These are phyloP conservation scores for Melastoma malabathricum DNA, from an alignment of 345 rosid genomes.

Conservation along the genomic window DNA sequence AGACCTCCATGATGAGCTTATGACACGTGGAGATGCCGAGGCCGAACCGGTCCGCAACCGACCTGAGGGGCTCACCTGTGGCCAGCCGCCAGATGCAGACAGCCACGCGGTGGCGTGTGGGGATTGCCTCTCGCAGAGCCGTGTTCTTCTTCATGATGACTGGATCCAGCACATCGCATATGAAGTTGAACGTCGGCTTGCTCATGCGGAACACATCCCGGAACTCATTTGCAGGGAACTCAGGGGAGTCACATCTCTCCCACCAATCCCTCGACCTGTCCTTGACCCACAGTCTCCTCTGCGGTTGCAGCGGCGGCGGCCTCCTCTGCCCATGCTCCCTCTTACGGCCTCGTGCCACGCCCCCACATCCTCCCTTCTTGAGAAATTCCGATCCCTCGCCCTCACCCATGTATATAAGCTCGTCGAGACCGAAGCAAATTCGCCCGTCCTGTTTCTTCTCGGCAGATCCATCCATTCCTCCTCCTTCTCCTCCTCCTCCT, in stretches of 20 bases:
- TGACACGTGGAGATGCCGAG: constrained; percentile 51
- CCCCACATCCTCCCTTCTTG: no score
- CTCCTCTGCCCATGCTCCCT: no score
- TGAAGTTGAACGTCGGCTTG: constrained; percentile 27
- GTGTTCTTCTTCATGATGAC: constrained; percentile 42
- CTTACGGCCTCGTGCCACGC: no score
- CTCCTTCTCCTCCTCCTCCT: no score
- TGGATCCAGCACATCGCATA: constrained; percentile 31
- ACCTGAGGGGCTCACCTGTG: constrained; percentile 37
- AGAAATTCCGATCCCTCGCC: no score
- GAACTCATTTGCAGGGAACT: constrained; percentile 38
- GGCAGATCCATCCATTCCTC: no score
- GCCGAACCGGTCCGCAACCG: constrained; percentile 42
- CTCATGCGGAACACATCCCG: constrained; percentile 33
- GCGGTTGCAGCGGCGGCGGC: constrained; percentile 5
- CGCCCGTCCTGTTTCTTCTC: no score
- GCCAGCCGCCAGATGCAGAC: constrained; percentile 52
- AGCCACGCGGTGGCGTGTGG: constrained; percentile 44
- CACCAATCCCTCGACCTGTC: constrained; percentile 52
- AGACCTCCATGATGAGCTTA: constrained; percentile 40
- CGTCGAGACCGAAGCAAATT: no score
- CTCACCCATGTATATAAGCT: no score
- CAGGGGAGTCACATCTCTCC: constrained; percentile 31
- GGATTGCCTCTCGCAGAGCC: constrained; percentile 41
- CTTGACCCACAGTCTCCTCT: constrained; percentile 46